Evolutionary conservation across 1,284 basidiomycete species (phyloP).

Genomic region (Volvariella surrecta): DNA sequence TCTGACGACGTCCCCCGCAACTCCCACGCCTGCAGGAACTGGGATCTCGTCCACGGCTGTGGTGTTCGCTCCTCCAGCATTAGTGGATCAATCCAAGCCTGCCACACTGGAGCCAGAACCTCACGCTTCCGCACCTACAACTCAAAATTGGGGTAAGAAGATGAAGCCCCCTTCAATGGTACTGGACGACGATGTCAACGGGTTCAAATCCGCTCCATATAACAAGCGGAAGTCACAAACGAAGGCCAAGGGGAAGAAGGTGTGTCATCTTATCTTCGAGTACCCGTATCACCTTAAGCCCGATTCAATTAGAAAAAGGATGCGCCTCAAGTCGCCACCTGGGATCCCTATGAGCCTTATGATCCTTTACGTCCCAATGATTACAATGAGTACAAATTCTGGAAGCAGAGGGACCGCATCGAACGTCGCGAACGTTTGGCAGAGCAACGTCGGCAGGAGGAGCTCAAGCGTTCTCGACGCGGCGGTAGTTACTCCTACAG

Average conservation of each 20-base stretch:
- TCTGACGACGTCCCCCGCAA: conserved; percentile 12
- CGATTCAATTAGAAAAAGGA: conserved; percentile 47
- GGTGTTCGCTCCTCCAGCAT: conserved; percentile 60
- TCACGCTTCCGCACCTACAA: conserved; percentile 16
- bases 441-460: conserved; percentile 47
- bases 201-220: conserved; percentile 53
- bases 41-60: conserved; percentile 61
- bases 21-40: conserved; percentile 16
- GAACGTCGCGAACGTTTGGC: conserved; percentile 56
- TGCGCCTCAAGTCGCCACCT: conserved; percentile 38
- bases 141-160: conserved; percentile 72
- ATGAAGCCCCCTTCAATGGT: conserved; percentile 86
- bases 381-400: conserved; percentile 77
- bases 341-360: conserved; percentile 75
- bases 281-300: not conserved
- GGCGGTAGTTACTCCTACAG: conserved; percentile 60
- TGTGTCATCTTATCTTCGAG: conserved; percentile 18
- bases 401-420: conserved; percentile 65
- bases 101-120: conserved; percentile 16
- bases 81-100: conserved; percentile 35
- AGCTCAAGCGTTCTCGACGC: conserved; percentile 51
- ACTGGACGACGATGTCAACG: conserved; percentile 80
- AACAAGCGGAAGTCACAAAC: conserved; percentile 33
- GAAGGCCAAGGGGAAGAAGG: conserved; percentile 58
- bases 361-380: conserved; percentile 79